Evolutionary conservation across 1,284 basidiomycete species (phyloP).

Genomic region (Moesziomyces sp.): DNA sequence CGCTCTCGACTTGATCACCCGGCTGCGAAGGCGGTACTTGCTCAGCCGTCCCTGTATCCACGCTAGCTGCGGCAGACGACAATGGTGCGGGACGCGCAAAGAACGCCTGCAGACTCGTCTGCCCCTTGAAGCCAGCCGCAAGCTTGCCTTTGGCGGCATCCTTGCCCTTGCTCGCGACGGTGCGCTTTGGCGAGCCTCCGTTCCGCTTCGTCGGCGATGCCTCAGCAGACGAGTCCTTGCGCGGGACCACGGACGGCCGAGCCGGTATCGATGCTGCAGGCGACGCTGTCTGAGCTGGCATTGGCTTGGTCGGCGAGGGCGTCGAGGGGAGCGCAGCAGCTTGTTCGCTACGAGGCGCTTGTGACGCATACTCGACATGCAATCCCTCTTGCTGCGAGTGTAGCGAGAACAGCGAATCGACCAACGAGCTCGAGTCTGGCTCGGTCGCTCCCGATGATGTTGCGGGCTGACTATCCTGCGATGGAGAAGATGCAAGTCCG

Average conservation of each 20-base stretch:
- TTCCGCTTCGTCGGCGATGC: conserved; percentile 21
- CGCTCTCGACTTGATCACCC: too few species aligned
- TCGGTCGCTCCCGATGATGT: background rate
- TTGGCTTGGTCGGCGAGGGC: background rate
- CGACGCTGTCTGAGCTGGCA: conserved; percentile 2
- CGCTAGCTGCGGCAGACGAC: background rate
- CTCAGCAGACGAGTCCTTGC: conserved; percentile 11
- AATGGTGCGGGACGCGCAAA: conserved; percentile 27
- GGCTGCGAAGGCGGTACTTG: background rate
- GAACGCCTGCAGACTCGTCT: conserved; percentile 38
- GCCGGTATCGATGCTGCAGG: conserved; percentile 1
- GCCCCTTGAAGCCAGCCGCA: conserved; percentile 21
- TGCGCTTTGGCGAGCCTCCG: conserved; percentile 12
- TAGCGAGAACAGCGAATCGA: conserved; percentile 33
- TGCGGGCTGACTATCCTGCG: background rate
- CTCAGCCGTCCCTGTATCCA: background rate
- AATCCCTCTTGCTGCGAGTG: conserved; percentile 41
- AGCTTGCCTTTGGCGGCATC: conserved; percentile 18
- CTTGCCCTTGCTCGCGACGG: conserved; percentile 15
- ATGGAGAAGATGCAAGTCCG: background rate
- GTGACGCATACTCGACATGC: conserved; percentile 6
- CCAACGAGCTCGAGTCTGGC: conserved; percentile 26
- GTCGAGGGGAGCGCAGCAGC: background rate
- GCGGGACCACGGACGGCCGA: background rate
- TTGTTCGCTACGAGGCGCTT: background rate